These are phyloP conservation scores for Trichoderma semiorbis DNA, from an alignment of 2,329 filamentous ascomycete genomes.

Conservation along the genomic window DNA sequence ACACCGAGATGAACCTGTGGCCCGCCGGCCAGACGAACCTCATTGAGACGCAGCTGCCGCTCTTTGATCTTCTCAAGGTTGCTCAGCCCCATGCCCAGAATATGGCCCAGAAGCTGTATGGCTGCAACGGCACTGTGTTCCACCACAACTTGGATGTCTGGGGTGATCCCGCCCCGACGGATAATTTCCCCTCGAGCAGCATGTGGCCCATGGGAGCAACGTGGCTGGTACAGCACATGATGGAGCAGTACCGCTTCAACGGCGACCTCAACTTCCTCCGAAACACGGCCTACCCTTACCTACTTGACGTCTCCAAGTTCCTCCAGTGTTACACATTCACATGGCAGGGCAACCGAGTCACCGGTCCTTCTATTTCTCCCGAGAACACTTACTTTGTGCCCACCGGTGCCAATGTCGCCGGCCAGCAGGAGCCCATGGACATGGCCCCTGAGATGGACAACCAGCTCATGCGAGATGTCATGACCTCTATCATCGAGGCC, in stretches of 20 bases:
- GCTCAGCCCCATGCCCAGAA: slow-evolving; percentile 30
- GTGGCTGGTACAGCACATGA: slow-evolving; percentile 40
- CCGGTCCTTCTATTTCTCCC: slow-evolving; percentile 28
- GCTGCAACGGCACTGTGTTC: slow-evolving; percentile 30
- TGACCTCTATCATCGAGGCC: slow-evolving; percentile 14
- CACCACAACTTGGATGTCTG: slow-evolving; percentile 36
- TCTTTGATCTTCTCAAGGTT: slow-evolving; percentile 30
- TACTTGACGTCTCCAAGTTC: slow-evolving; percentile 32
- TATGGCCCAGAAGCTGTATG: slow-evolving; percentile 32
- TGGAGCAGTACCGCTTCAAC: slow-evolving; percentile 38
- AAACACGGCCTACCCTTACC: slow-evolving; percentile 27
- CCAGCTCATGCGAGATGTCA: slow-evolving; percentile 19
- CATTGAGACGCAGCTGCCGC: slow-evolving; percentile 36
- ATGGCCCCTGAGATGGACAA: slow-evolving; percentile 30
- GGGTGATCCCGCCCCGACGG: slow-evolving; percentile 32
- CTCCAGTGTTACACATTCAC: slow-evolving; percentile 34
- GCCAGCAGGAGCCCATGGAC: slow-evolving; percentile 20
- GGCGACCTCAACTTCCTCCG: slow-evolving; percentile 24
- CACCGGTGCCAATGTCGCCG: background rate
- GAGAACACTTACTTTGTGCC: slow-evolving; percentile 28
- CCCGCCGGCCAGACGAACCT: slow-evolving; percentile 29
- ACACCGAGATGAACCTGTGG: slow-evolving; percentile 50
- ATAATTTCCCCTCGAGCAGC: slow-evolving; percentile 24
- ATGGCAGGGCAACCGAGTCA: slow-evolving; percentile 26
- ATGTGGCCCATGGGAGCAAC: slow-evolving; percentile 40